A percentile compares a stretch with the other conserved stretches of the same genome.
Conservation (phyloP, 345 rosid species). For the Citrus reticulata region DNA sequence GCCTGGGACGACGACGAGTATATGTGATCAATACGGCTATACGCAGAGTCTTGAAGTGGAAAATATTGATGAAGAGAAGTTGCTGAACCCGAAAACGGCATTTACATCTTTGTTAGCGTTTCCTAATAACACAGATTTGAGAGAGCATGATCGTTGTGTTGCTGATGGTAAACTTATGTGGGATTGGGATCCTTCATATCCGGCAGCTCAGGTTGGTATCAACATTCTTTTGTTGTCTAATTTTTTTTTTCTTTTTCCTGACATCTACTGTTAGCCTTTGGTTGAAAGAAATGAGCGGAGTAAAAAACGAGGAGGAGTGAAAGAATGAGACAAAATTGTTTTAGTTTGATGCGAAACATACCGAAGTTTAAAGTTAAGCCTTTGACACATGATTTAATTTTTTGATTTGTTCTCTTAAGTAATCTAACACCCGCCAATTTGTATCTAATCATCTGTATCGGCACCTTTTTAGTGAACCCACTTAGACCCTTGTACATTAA, state of each 20-base stretch:
- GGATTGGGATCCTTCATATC: conserved; percentile 8
- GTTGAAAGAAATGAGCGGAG: no score
- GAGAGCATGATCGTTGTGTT: not conserved
- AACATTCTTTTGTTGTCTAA: not conserved
- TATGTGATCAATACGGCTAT: not conserved
- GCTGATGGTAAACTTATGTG: conserved; percentile 18
- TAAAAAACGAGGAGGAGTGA: no score
- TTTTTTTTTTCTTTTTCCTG: not conserved
- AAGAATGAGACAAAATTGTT: no score
- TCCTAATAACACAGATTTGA: not conserved
- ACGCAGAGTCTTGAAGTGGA: not conserved
- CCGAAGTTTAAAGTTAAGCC: no score
- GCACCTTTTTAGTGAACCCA: no score
- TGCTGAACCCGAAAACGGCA: conserved; percentile 8
- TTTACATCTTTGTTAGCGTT: conserved; percentile 11
- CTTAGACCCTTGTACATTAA: no score
- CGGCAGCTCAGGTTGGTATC: conserved; percentile 19
- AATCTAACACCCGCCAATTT: not conserved
- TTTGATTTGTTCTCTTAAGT: not conserved
- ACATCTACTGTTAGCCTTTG: not conserved
- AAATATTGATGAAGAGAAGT: conserved; percentile 8
- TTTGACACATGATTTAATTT: not conserved
- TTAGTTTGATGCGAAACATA: no score
- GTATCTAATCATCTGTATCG: not conserved
- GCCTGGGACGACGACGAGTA: conserved; percentile 9